phyloP scores from a whole-genome alignment of 352 stramenopile genomes.

The Globisporangium spiculum region DNA sequence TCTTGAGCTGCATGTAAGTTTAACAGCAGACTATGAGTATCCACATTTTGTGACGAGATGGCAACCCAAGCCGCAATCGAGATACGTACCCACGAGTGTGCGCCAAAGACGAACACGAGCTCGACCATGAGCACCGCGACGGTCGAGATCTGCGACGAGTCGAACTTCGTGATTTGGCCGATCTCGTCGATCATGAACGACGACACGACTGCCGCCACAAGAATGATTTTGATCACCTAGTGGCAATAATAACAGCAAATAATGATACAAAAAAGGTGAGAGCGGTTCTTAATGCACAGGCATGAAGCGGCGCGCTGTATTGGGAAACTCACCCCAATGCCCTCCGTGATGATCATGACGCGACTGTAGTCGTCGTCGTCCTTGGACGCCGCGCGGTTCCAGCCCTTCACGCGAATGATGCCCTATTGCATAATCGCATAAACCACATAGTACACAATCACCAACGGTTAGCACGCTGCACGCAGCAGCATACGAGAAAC shows the following conservation, averaged over 20 bases:
- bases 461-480: not conserved
- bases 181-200: constrained; percentile 84
- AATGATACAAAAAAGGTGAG: not conserved
- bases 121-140: constrained; percentile 80
- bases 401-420: constrained; percentile 81
- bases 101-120: constrained; percentile 74
- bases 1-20: constrained; percentile 57
- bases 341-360: constrained; percentile 86
- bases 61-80: not conserved
- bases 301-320: not conserved
- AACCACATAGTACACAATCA: not conserved
- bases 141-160: constrained; percentile 75
- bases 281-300: not conserved
- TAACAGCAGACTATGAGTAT: not conserved
- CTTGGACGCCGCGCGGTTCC: constrained; percentile 60
- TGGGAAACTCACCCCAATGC: constrained; percentile 48
- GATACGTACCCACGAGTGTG: constrained; percentile 69
- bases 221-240: constrained; percentile 77
- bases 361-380: constrained; percentile 84
- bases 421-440: constrained; percentile 27
- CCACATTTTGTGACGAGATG: constrained; percentile 7
- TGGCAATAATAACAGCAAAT: not conserved
- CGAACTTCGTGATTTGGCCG: constrained; percentile 71
- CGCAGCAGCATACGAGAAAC: not conserved
- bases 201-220: constrained; percentile 82